A percentile compares a stretch with the other conserved stretches of the same genome.
Evolutionary conservation across 176 grass and related monocot species (phyloP).

Genomic region (Bothriochloa decipiens): DNA sequence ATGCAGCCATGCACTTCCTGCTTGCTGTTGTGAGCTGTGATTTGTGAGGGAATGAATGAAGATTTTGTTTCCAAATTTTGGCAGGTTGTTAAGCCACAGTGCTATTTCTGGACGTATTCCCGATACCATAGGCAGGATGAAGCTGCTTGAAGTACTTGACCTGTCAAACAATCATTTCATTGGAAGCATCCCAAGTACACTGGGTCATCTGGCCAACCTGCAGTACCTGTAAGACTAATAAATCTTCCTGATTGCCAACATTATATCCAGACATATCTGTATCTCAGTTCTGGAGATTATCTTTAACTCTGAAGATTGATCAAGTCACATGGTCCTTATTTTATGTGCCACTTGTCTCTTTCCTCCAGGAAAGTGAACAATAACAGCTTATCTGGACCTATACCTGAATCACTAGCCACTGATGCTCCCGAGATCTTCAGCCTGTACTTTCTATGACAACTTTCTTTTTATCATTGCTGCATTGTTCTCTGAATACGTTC

Average conservation of each 20-base stretch:
- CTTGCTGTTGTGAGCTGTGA: neutral
- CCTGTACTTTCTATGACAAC: slow-evolving; percentile 49
- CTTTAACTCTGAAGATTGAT: neutral
- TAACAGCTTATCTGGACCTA: slow-evolving; percentile 73
- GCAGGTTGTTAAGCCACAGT: slow-evolving; percentile 72
- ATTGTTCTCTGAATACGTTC: slow-evolving; percentile 9
- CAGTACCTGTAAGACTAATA: slow-evolving; percentile 58
- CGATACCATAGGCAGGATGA: slow-evolving; percentile 54
- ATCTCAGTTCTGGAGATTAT: neutral
- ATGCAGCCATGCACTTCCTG: neutral
- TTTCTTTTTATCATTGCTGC: neutral
- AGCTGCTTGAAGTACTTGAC: slow-evolving; percentile 57
- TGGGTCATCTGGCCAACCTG: slow-evolving; percentile 49
- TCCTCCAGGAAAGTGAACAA: slow-evolving; percentile 67
- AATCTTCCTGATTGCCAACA: slow-evolving; percentile 13
- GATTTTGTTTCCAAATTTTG: slow-evolving; percentile 15
- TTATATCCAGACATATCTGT: neutral
- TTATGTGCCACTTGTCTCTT: slow-evolving; percentile 8
- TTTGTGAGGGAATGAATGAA: neutral
- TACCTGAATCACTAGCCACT: slow-evolving; percentile 66
- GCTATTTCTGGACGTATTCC: slow-evolving; percentile 69
- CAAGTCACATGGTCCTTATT: neutral
- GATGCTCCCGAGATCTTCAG: slow-evolving; percentile 39
- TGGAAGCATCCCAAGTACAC: slow-evolving; percentile 63
- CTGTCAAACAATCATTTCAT: slow-evolving; percentile 72